A percentile compares a stretch with the other conserved stretches of the same genome.
Conservation (phyloP, 2,329 filamentous ascomycete species). For the Apiospora pterosperma region DNA sequence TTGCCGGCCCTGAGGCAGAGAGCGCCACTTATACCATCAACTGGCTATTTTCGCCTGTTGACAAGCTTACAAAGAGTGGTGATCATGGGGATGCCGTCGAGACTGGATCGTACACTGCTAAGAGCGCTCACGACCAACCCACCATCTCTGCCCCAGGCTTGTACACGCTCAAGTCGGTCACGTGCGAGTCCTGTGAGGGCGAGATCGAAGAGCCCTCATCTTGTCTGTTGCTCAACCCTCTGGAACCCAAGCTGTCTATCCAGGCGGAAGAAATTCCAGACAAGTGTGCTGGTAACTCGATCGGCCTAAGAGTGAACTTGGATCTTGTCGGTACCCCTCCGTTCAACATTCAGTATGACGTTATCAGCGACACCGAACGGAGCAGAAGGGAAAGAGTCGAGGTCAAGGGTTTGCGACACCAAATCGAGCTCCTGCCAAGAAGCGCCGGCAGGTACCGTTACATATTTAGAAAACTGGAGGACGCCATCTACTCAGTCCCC, state of each 20-base stretch:
- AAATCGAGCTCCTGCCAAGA: conserved; percentile 78
- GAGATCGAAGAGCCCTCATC: conserved; percentile 91
- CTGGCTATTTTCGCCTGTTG: conserved; percentile 79
- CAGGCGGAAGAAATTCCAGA: conserved; percentile 81
- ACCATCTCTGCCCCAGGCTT: conserved; percentile 74
- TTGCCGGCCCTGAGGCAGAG: conserved; percentile 54
- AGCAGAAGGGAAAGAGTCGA: conserved; percentile 51
- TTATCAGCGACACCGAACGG: conserved; percentile 58
- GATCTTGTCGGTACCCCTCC: conserved; percentile 91
- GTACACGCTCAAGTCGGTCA: conserved; percentile 79
- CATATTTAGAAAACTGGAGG: conserved; percentile 75
- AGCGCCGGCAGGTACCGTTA: conserved; percentile 86
- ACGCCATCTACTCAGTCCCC: conserved; percentile 71
- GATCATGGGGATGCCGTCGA: conserved; percentile 62
- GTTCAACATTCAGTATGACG: conserved; percentile 77
- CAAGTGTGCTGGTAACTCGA: conserved; percentile 90
- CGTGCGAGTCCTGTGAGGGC: conserved; percentile 77
- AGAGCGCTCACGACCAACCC: conserved; percentile 60
- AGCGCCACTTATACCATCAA: conserved; percentile 69
- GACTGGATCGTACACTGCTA: conserved; percentile 56
- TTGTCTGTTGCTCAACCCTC: conserved; percentile 88
- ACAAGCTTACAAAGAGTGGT: conserved; percentile 64
- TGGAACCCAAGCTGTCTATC: conserved; percentile 76
- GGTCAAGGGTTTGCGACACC: conserved; percentile 72
- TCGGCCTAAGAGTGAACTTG: conserved; percentile 83